Conservation (phyloP, 1,284 basidiomycete genomes). For the Ceratobasidium sp. region DNA sequence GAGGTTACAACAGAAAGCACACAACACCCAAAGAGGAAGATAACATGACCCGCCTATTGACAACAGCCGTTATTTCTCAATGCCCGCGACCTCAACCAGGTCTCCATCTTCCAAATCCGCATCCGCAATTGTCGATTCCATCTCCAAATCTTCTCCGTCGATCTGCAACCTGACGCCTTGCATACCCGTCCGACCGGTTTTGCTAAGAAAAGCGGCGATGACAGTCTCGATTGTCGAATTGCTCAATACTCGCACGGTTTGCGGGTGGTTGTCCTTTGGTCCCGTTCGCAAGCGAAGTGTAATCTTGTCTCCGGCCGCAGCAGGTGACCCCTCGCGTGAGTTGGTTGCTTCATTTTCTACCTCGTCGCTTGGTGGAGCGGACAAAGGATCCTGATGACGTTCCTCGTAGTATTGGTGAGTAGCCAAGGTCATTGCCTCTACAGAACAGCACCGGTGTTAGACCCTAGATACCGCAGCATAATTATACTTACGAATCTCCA, state of each 20-base stretch:
- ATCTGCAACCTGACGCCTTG: conserved; percentile 36
- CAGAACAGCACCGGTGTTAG: neutral
- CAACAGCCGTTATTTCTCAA: conserved; percentile 4
- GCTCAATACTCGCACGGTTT: conserved; percentile 27
- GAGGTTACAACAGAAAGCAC: conserved; percentile 6
- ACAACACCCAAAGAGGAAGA: neutral
- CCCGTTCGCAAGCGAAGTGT: conserved; percentile 20
- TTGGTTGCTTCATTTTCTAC: conserved; percentile 11
- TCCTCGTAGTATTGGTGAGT: conserved; percentile 42
- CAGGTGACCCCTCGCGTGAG: conserved; percentile 36
- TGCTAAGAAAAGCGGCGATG: conserved; percentile 38
- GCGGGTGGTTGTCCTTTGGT: conserved; percentile 31
- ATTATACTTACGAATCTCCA: conserved; percentile 38
- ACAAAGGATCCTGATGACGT: conserved; percentile 33
- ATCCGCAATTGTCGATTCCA: conserved; percentile 40
- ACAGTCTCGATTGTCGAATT: conserved; percentile 29
- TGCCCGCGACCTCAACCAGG: conserved; percentile 45
- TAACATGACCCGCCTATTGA: neutral
- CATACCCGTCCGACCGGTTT: conserved; percentile 29
- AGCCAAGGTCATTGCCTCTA: conserved; percentile 38
- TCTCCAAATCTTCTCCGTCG: conserved; percentile 39
- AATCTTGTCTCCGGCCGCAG: conserved; percentile 29
- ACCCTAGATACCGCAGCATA: neutral
- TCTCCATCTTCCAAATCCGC: conserved; percentile 48
- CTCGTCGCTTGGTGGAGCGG: conserved; percentile 23